Conservation (phyloP, 1,139 yeast species). For the Suhomyces anneliseae region DNA sequence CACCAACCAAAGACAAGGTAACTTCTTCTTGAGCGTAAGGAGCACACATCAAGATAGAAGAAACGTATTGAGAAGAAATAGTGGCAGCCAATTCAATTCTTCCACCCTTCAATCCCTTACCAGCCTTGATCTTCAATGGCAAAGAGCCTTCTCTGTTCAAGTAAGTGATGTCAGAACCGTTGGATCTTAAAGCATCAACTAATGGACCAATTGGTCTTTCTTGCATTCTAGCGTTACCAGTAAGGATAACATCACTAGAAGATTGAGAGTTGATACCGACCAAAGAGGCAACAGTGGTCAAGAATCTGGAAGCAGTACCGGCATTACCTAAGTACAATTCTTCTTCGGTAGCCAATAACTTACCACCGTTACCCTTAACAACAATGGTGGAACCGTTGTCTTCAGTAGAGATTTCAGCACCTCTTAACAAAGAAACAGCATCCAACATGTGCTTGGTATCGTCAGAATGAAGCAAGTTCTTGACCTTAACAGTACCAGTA, state of each 20-base stretch:
- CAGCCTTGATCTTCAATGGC: conserved; percentile 74
- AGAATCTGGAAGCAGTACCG: conserved; percentile 95
- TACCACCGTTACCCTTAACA: conserved; percentile 85
- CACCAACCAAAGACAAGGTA: conserved; percentile 86
- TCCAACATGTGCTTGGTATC: conserved; percentile 94
- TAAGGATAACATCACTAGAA: conserved; percentile 56
- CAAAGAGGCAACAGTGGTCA: conserved; percentile 86
- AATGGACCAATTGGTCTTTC: conserved; percentile 97
- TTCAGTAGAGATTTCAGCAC: conserved; percentile 78
- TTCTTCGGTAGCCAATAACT: conserved; percentile 54
- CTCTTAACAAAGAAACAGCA: conserved; percentile 77
- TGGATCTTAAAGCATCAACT: conserved; percentile 81
- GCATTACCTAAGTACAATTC: conserved; percentile 93
- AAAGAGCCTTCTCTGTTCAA: conserved; percentile 77
- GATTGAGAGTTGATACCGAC: conserved; percentile 46
- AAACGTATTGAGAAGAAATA: conserved; percentile 94
- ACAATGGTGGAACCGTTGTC: conserved; percentile 89
- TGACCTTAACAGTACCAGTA: conserved; percentile 76
- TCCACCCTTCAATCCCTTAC: conserved; percentile 81
- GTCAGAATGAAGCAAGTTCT: conserved; percentile 87
- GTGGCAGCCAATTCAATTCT: conserved; percentile 93
- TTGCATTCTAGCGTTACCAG: conserved; percentile 97
- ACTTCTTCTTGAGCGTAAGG: conserved; percentile 92
- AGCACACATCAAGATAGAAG: conserved; percentile 95
- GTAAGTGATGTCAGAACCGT: conserved; percentile 76